Evolutionary conservation across 1,284 basidiomycete species (phyloP).

Genomic region (Apiotrichum mycotoxinovorans): DNA sequence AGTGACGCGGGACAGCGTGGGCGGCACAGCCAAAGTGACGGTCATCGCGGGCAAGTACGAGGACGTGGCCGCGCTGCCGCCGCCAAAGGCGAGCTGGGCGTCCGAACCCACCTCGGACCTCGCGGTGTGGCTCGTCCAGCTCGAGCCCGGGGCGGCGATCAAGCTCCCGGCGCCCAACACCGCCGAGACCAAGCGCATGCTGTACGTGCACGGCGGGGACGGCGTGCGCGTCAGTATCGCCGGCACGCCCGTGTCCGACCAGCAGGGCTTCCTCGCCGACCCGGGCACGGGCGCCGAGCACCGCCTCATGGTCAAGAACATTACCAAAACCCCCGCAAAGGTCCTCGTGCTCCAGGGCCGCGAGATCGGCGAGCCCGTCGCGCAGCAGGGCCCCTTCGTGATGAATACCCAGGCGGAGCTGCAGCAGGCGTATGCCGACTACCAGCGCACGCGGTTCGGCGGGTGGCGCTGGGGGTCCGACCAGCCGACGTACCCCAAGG

Average conservation of each 20-base stretch:
- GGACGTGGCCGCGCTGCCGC: conserved; percentile 2
- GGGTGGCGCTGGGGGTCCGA: conserved; percentile 9
- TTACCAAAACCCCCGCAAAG: background rate
- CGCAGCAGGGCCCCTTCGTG: conserved; percentile 19
- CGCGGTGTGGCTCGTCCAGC: conserved; percentile 17
- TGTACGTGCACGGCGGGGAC: conserved; percentile 16
- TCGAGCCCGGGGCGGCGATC: conserved; percentile 11
- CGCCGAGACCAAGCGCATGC: conserved; percentile 10
- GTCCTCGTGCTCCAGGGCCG: conserved; percentile 20
- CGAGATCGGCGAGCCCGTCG: conserved; percentile 17
- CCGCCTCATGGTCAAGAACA: conserved; percentile 12
- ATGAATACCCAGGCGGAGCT: conserved; percentile 20
- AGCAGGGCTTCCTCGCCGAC: conserved; percentile 6
- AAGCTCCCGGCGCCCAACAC: conserved; percentile 14
- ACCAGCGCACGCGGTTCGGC: conserved; percentile 17
- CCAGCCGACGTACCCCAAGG: conserved; percentile 4
- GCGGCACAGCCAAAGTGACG: conserved; percentile 5
- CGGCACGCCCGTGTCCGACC: conserved; percentile 7
- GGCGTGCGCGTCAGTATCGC: conserved; percentile 10
- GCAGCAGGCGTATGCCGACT: conserved; percentile 12
- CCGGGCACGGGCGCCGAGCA: conserved; percentile 1
- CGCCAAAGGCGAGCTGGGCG: conserved; percentile 12
- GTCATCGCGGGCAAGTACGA: conserved; percentile 19
- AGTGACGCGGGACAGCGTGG: conserved; percentile 8
- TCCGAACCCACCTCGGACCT: conserved; percentile 15